phyloP scores from a whole-genome alignment of 768 basidiomycete genomes.

The Candolleomyces efflorescens region DNA sequence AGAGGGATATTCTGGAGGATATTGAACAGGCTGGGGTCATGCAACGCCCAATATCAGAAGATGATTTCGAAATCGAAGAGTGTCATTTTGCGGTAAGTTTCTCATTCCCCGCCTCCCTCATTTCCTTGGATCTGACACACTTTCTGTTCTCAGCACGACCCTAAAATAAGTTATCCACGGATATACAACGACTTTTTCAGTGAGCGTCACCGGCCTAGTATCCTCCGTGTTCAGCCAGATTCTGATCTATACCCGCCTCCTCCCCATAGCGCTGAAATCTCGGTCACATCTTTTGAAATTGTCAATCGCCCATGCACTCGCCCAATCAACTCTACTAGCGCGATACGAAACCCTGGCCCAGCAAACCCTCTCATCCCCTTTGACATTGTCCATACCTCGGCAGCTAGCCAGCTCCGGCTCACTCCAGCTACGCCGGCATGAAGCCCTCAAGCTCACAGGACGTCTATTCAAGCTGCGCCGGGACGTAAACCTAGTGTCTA shows the following conservation, averaged over 20 bases:
- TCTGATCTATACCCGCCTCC: background rate
- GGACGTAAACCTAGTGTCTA: constrained; percentile 88
- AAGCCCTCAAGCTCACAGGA: constrained; percentile 86
- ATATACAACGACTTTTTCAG: constrained; percentile 98
- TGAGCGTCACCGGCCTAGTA: constrained; percentile 33
- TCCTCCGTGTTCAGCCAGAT: background rate
- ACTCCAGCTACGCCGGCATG: constrained; percentile 69
- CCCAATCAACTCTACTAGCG: constrained; percentile 89
- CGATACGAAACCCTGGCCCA: constrained; percentile 80
- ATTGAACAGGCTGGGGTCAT: constrained; percentile 67
- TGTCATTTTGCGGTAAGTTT: constrained; percentile 78
- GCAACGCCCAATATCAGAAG: constrained; percentile 55
- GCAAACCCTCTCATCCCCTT: constrained; percentile 70
- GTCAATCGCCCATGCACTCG: constrained; percentile 91
- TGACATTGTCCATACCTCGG: constrained; percentile 76
- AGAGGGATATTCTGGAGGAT: constrained; percentile 82
- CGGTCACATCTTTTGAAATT: constrained; percentile 87
- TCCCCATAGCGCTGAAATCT: constrained; percentile 73
- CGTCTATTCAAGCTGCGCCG: constrained; percentile 81
- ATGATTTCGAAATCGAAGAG: constrained; percentile 89
- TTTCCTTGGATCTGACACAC: background rate
- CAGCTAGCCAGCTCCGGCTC: constrained; percentile 77
- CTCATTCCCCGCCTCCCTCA: background rate
- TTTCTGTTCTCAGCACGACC: constrained; percentile 59
- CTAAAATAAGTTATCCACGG: constrained; percentile 77